These are phyloP conservation scores for Wickerhamiella siamensis DNA, from an alignment of 805 yeast species.

Conservation along the genomic window DNA sequence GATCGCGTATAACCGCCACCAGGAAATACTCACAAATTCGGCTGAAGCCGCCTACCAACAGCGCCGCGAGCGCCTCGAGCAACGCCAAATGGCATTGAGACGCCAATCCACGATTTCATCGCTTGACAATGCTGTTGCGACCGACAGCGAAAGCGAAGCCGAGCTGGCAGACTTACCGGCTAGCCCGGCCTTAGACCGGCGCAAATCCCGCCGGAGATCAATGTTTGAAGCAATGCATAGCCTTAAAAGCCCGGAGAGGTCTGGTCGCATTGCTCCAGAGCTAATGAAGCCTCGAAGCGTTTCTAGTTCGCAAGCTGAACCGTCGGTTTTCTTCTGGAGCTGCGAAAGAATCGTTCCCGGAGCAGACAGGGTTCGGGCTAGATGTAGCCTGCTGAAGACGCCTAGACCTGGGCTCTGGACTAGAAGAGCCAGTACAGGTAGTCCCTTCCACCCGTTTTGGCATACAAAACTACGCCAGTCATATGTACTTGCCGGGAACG, in stretches of 20 bases:
- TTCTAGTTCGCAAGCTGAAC: neutral
- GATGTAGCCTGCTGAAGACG: constrained; percentile 1
- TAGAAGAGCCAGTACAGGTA: neutral
- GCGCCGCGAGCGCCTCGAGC: constrained; percentile 3
- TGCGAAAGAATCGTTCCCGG: neutral
- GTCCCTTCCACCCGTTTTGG: constrained; percentile 2
- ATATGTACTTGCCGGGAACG: neutral
- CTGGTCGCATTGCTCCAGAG: neutral
- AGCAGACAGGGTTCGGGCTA: neutral
- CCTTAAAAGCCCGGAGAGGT: neutral
- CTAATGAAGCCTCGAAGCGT: neutral
- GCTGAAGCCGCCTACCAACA: constrained; percentile 6
- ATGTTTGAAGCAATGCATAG: neutral
- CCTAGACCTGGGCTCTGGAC: neutral
- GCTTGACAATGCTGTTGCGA: neutral
- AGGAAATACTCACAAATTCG: neutral
- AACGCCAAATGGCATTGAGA: constrained; percentile 2
- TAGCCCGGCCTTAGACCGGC: neutral
- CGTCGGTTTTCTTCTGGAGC: neutral
- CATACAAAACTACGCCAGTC: constrained; percentile 2
- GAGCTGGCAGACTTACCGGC: neutral
- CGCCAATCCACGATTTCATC: neutral
- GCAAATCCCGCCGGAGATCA: neutral
- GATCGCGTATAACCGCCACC: constrained; percentile 7
- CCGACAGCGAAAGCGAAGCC: constrained; percentile 1